Conservation (phyloP, 192 early-diverging fungal species). For the Coemansia brasiliensis region DNA sequence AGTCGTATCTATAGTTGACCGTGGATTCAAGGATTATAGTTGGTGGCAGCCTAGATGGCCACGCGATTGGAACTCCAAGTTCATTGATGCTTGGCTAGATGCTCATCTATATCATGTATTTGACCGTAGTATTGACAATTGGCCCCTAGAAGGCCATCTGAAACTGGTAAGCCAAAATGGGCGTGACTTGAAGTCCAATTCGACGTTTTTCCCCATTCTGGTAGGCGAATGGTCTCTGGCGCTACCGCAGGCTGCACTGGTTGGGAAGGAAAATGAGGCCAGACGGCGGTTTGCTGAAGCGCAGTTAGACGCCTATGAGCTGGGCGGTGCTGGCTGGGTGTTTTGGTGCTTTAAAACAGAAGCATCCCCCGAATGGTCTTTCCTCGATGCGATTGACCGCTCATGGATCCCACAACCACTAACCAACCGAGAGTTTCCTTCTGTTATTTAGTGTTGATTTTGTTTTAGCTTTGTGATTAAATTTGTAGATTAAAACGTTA, state of each 20-base stretch:
- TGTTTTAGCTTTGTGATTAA: too few relatives aligned
- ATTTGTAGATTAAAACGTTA: too few relatives aligned
- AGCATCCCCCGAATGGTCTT: slow-evolving; percentile 70
- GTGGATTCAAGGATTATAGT: slow-evolving; percentile 51
- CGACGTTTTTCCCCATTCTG: slow-evolving; percentile 61
- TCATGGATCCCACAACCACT: slow-evolving; percentile 64
- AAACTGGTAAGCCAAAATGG: slow-evolving; percentile 41
- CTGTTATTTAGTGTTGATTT: not conserved
- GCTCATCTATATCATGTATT: slow-evolving; percentile 58
- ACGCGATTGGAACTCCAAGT: slow-evolving; percentile 47
- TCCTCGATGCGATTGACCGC: slow-evolving; percentile 63
- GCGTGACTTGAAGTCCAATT: slow-evolving; percentile 38
- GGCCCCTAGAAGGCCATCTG: slow-evolving; percentile 41
- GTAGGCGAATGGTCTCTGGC: slow-evolving; percentile 76
- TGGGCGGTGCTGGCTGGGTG: slow-evolving; percentile 63
- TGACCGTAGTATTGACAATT: slow-evolving; percentile 44
- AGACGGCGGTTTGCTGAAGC: slow-evolving; percentile 59
- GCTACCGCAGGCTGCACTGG: slow-evolving; percentile 60
- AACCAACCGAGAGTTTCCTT: slow-evolving; percentile 36
- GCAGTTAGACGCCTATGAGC: slow-evolving; percentile 69
- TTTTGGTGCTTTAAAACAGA: slow-evolving; percentile 79
- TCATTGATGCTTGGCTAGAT: slow-evolving; percentile 47
- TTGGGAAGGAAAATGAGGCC: slow-evolving; percentile 61
- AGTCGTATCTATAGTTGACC: slow-evolving; percentile 42
- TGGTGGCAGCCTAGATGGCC: slow-evolving; percentile 55